Evolutionary conservation across 2,329 filamentous ascomycete genomes (phyloP), one percentile per base, ranked within the genome.

Genomic region (Aspergillus proliferans): DNA sequence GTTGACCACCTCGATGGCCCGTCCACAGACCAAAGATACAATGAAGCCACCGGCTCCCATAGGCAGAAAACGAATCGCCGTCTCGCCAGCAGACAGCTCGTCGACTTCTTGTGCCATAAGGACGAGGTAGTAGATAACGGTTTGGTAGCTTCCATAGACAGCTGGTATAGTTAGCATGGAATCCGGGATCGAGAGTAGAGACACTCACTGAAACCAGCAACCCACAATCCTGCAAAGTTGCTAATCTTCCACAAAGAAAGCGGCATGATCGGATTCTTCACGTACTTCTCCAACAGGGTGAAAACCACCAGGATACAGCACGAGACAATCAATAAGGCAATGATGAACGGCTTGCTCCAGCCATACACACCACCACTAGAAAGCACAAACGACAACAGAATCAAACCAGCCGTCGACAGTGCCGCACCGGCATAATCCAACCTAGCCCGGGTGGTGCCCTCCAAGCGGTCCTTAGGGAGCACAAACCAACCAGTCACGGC

Each of bases 281-380:
- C 67, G 46, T 71, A 73, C 52, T 72, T 74, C 56, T 75, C 71
- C 7, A 71, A 61, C 28, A 65, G 61, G 1, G 63, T 62, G 41
- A 75, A 75, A 5, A 62, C 56, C 4, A 61, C 63, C 2, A 75
- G 64, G 46, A 75, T 54, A 1, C 56, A 64, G 18, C 74, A 56
- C 4, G 69, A 66, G 1, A 71, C 26, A 3, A 75, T 52, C 6
- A 75, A 54, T 2, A 75, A 56, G 8, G 65, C 69, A 24, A 75
- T 74, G 48, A 75, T 72, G 45, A 75, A 75, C 1, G 72, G 66
- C 42, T 68, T 68, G 43, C 63, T 66, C 72, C 72, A 75, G 14
- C 72, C 72, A 50, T 75, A 75, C n/a, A 68, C 64, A 15, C 72
- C 72, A 2, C 72, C 72, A 49, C 71, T 71, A 0, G 71, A 73